Conservation (phyloP, 192 early-diverging fungal genomes). For the Linnemannia exigua region DNA sequence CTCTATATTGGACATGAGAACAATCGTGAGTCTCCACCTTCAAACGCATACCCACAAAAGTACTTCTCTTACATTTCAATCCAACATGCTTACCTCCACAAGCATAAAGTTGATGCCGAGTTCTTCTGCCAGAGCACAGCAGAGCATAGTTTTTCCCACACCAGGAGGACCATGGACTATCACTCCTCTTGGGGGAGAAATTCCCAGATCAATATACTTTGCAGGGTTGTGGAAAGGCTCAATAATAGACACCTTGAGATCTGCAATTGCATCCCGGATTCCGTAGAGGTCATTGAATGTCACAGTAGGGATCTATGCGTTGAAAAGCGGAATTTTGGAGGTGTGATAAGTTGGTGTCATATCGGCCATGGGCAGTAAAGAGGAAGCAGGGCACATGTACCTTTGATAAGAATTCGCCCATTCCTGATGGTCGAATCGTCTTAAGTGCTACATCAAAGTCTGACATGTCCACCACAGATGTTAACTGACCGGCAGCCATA, state of each 20-base stretch:
- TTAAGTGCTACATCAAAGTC: slow-evolving; percentile 63
- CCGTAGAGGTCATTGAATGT: slow-evolving; percentile 84
- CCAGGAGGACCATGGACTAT: slow-evolving; percentile 92
- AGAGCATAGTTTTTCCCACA: slow-evolving; percentile 91
- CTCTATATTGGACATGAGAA: slow-evolving; percentile 56
- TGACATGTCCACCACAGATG: slow-evolving; percentile 19
- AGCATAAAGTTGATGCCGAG: slow-evolving; percentile 87
- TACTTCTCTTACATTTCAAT: background rate
- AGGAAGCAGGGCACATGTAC: slow-evolving; percentile 13
- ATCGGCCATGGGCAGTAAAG: background rate
- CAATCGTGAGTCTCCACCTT: too few relatives aligned
- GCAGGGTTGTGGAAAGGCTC: slow-evolving; percentile 67
- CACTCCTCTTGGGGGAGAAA: slow-evolving; percentile 83
- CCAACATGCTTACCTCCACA: slow-evolving; percentile 72
- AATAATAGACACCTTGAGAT: slow-evolving; percentile 71
- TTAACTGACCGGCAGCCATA: slow-evolving; percentile 37
- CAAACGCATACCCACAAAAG: too few relatives aligned
- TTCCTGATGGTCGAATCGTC: slow-evolving; percentile 67
- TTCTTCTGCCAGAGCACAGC: slow-evolving; percentile 85
- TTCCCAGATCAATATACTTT: slow-evolving; percentile 69
- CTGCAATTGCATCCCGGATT: slow-evolving; percentile 74
- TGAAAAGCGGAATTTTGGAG: background rate
- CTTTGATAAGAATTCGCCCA: slow-evolving; percentile 65
- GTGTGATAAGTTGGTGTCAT: background rate
- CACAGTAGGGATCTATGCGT: slow-evolving; percentile 69